A percentile compares a stretch with the other conserved stretches of the same genome.
Conservation (phyloP, 441 rosid genomes). For the Pelargonium cotyledonis region DNA sequence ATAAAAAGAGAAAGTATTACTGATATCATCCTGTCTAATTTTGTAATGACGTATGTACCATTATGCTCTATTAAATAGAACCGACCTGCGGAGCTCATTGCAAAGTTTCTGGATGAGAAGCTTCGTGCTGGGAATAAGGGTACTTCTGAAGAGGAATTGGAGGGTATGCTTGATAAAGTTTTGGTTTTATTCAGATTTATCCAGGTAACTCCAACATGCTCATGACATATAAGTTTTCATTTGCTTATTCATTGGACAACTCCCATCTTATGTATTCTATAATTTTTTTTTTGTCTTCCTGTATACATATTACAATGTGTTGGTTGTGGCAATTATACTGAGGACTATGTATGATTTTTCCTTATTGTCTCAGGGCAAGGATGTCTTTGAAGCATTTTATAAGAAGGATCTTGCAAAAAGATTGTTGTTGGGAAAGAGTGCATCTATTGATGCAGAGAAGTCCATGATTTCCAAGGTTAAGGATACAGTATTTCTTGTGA, state of each 20-base stretch:
- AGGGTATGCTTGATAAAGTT: conserved; percentile 91
- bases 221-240: background rate
- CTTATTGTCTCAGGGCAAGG: conserved; percentile 62
- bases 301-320: conserved; percentile 9
- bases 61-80: conserved; percentile 46
- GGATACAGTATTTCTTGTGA: conserved; percentile 8
- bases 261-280: background rate
- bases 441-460: conserved; percentile 98
- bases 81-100: conserved; percentile 94
- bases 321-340: conserved; percentile 14
- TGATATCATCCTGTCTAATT: conserved; percentile 6
- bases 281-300: conserved; percentile 10
- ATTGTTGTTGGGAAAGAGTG: conserved; percentile 83
- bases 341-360: background rate
- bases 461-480: conserved; percentile 97
- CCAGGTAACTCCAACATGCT: conserved; percentile 52
- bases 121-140: conserved; percentile 99
- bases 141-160: conserved; percentile 98
- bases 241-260: background rate
- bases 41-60: conserved; percentile 16
- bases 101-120: conserved; percentile 96
- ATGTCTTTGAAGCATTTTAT: conserved; percentile 97
- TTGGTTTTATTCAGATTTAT: conserved; percentile 95
- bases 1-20: too few relatives aligned
- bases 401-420: conserved; percentile 99